Conservation (phyloP, 2,329 filamentous ascomycete species). For the Aureobasidium sp. region DNA sequence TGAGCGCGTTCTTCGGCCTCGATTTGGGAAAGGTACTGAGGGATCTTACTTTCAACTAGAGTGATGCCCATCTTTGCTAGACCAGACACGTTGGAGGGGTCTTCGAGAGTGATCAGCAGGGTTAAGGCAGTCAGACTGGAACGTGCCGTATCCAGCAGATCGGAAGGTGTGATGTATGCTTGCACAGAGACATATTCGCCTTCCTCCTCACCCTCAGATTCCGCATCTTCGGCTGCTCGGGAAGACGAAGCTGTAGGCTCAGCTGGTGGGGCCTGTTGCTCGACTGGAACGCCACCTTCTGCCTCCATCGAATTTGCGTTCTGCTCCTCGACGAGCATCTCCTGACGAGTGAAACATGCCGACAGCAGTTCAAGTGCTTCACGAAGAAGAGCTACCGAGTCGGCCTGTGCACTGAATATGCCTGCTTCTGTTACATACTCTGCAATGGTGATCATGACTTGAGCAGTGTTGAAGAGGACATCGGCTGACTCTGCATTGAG, state of each 20-base stretch:
- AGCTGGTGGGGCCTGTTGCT: conserved; percentile 24
- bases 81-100: conserved; percentile 37
- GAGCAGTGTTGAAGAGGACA: conserved; percentile 62
- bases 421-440: conserved; percentile 50
- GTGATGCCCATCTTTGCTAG: conserved; percentile 52
- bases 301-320: conserved; percentile 18
- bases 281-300: conserved; percentile 14
- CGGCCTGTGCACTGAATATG: conserved; percentile 33
- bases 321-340: conserved; percentile 36
- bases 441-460: conserved; percentile 58
- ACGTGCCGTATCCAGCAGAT: conserved; percentile 59
- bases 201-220: conserved; percentile 40
- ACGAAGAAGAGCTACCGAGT: conserved; percentile 46
- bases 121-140: conserved; percentile 48
- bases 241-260: conserved; percentile 15
- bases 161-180: conserved; percentile 54
- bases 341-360: conserved; percentile 36
- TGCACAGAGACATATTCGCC: conserved; percentile 60
- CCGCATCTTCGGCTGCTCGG: conserved; percentile 17
- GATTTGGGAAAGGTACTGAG: conserved; percentile 39
- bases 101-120: conserved; percentile 40
- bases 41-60: conserved; percentile 45
- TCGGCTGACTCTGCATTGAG: conserved; percentile 57
- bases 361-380: conserved; percentile 55
- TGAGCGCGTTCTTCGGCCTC: conserved; percentile 16